phyloP scores from a whole-genome alignment of 805 yeast genomes.

The Yamadazyma nakazawae region DNA sequence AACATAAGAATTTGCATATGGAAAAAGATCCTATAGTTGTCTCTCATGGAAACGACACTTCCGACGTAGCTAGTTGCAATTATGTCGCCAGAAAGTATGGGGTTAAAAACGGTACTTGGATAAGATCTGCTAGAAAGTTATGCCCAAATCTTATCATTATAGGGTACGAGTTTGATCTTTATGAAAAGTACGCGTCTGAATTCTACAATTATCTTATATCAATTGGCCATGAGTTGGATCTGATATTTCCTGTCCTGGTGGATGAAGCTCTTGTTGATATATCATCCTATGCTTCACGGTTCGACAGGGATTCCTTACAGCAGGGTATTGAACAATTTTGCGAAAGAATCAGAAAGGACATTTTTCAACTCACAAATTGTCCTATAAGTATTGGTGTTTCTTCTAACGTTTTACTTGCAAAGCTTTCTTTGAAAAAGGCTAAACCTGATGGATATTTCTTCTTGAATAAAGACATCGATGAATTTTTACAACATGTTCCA shows the following conservation, averaged over 20 bases:
- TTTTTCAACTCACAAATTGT: slow-evolving; percentile 51
- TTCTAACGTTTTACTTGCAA: slow-evolving; percentile 70
- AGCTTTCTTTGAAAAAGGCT: slow-evolving; percentile 66
- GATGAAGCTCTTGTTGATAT: slow-evolving; percentile 88
- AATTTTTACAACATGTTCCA: slow-evolving; percentile 34
- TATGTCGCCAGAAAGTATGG: slow-evolving; percentile 81
- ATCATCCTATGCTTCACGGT: slow-evolving; percentile 26
- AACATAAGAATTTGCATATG: slow-evolving; percentile 51
- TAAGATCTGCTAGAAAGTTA: slow-evolving; percentile 54
- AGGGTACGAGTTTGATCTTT: slow-evolving; percentile 71
- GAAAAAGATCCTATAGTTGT: slow-evolving; percentile 55
- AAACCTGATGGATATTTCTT: slow-evolving; percentile 71
- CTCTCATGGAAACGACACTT: slow-evolving; percentile 54
- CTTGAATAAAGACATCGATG: slow-evolving; percentile 27
- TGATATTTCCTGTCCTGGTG: slow-evolving; percentile 76
- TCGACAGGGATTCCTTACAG: background rate
- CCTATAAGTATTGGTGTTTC: slow-evolving; percentile 81
- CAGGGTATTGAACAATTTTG: slow-evolving; percentile 18
- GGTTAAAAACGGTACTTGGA: slow-evolving; percentile 89
- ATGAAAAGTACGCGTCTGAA: slow-evolving; percentile 59
- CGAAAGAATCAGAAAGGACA: slow-evolving; percentile 34
- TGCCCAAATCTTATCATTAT: slow-evolving; percentile 68
- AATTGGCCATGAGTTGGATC: slow-evolving; percentile 41
- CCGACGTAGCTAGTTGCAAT: slow-evolving; percentile 92
- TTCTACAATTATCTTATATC: slow-evolving; percentile 60